Evolutionary conservation across 352 stramenopile species (phyloP).

Genomic region (Aphanomyces cochlioides): DNA sequence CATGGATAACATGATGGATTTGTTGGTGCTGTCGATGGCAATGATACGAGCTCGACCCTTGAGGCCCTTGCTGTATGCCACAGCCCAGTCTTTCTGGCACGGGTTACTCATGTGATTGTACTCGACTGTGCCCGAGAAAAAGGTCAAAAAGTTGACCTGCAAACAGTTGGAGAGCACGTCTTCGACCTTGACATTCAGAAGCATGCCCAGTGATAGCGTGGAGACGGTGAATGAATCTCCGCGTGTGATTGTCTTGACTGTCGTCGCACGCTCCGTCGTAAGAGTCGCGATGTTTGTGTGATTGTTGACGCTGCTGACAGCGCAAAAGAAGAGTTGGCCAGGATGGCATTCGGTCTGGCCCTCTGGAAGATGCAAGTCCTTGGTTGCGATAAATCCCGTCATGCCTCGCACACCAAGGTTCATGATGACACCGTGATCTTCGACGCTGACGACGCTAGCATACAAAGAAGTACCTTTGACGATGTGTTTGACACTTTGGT

Average conservation of each 20-base stretch:
- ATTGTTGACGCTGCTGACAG: constrained; percentile 63
- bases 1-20: constrained; percentile 81
- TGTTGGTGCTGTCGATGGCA: constrained; percentile 65
- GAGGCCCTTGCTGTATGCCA: constrained; percentile 71
- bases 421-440: constrained; percentile 93
- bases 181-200: constrained; percentile 91
- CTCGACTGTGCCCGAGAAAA: constrained; percentile 84
- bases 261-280: constrained; percentile 54
- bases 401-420: constrained; percentile 83
- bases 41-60: constrained; percentile 85
- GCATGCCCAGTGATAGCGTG: constrained; percentile 88
- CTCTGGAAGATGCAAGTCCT: constrained; percentile 59
- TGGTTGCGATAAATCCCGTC: constrained; percentile 71
- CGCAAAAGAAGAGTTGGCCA: constrained; percentile 69
- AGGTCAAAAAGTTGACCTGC: constrained; percentile 84
- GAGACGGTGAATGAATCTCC: constrained; percentile 83
- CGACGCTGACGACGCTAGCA: constrained; percentile 83
- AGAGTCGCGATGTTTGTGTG: constrained; percentile 75
- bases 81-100: constrained; percentile 67
- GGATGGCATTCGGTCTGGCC: constrained; percentile 47
- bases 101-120: constrained; percentile 87
- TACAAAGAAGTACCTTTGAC: constrained; percentile 72
- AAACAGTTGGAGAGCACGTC: constrained; percentile 82
- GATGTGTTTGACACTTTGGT: constrained; percentile 55
- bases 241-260: constrained; percentile 75